Evolutionary conservation across 306 rosid species (phyloP).

Genomic region (Acacia crassicarpa): DNA sequence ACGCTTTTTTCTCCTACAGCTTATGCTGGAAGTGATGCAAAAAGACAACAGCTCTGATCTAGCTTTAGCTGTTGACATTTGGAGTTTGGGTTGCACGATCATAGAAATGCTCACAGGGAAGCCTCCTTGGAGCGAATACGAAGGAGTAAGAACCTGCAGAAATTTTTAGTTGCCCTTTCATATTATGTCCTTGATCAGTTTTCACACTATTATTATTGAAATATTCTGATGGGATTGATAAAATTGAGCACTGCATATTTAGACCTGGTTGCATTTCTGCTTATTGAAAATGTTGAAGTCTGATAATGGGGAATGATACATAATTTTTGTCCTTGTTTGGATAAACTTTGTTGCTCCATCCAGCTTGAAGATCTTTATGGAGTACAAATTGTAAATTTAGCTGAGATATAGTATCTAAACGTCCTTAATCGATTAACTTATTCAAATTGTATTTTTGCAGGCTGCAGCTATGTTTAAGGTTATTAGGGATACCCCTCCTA

Average conservation of each 20-base stretch:
- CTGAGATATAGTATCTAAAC: background rate
- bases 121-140: constrained; percentile 97
- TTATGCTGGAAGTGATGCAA: constrained; percentile 74
- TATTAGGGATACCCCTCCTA: constrained; percentile 76
- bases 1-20: constrained; percentile 52
- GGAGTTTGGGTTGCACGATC: constrained; percentile 98
- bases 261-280: background rate
- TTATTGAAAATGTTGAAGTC: constrained; percentile 11
- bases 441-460: constrained; percentile 47
- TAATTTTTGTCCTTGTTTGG: background rate
- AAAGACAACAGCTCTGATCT: constrained; percentile 79
- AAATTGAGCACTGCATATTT: background rate
- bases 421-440: constrained; percentile 31
- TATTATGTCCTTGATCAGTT: background rate
- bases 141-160: constrained; percentile 66
- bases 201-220: background rate
- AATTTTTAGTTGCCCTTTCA: constrained; percentile 1
- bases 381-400: constrained; percentile 19
- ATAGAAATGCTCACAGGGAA: constrained; percentile 94
- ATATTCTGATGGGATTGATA: background rate
- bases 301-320: background rate
- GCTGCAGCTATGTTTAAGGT: constrained; percentile 99
- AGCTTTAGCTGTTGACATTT: constrained; percentile 89
- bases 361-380: constrained; percentile 7
- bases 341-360: background rate